Percentiles rank a stretch among this genome's conserved stretches.
Evolutionary conservation across 257 asterid species (phyloP).

Genomic region (Nicotiana noctiflora): DNA sequence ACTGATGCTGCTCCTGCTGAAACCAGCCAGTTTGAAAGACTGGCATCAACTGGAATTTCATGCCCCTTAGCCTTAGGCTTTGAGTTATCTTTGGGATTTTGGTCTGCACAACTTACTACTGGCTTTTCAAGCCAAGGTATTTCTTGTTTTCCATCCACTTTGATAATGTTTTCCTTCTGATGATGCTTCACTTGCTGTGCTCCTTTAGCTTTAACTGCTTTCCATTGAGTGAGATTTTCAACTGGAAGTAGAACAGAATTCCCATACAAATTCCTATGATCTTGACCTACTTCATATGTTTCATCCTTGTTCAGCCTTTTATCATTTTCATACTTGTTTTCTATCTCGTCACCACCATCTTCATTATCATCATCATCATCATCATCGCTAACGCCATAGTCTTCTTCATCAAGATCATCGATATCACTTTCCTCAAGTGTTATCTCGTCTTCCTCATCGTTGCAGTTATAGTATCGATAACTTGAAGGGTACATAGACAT

Average conservation of each 20-base stretch:
- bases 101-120: background rate
- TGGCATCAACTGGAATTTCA: constrained; percentile 41
- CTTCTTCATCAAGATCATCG: constrained; percentile 27
- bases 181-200: constrained; percentile 22
- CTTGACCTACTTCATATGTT: constrained; percentile 16
- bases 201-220: constrained; percentile 43
- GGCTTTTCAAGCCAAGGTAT: background rate
- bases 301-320: constrained; percentile 14
- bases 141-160: constrained; percentile 16
- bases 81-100: background rate
- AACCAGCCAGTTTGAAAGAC: constrained; percentile 55
- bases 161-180: constrained; percentile 34
- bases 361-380: constrained; percentile 12
- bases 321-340: constrained; percentile 8
- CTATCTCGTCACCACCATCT: constrained; percentile 10
- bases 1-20: background rate
- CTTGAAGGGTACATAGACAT: constrained; percentile 24
- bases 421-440: constrained; percentile 31
- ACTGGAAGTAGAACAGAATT: constrained; percentile 60
- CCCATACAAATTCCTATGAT: constrained; percentile 6
- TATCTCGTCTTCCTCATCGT: constrained; percentile 39
- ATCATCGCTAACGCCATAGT: constrained; percentile 30
- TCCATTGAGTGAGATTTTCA: constrained; percentile 71
- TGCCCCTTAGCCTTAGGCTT: background rate
- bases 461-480: constrained; percentile 56